These are phyloP conservation scores for Fusarium heterosporum DNA, from an alignment of 2,329 filamentous ascomycete genomes.

Conservation along the genomic window DNA sequence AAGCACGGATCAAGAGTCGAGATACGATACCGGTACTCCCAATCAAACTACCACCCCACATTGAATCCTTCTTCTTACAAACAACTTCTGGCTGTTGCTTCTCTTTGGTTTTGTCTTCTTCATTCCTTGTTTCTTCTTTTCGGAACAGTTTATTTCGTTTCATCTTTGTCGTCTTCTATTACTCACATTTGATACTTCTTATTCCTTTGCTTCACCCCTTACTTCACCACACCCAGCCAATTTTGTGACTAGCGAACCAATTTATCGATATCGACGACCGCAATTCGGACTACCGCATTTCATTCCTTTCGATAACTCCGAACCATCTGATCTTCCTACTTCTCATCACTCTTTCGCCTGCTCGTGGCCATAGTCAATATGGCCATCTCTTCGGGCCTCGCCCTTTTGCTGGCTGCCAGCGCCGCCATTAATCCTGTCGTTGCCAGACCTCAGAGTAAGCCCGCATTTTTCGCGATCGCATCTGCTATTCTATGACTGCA, in stretches of 20 bases:
- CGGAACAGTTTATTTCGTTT: conserved; percentile 6
- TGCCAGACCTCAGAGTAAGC: conserved; percentile 41
- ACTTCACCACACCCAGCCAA: background rate
- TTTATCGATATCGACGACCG: conserved; percentile 14
- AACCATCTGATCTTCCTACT: conserved; percentile 5
- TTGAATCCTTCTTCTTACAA: conserved; percentile 23
- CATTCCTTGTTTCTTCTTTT: conserved; percentile 16
- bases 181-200: background rate
- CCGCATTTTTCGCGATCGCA: background rate
- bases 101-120: conserved; percentile 19
- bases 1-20: conserved; percentile 19
- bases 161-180: background rate
- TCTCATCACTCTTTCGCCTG: conserved; percentile 4
- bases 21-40: conserved; percentile 31
- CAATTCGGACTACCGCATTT: conserved; percentile 5
- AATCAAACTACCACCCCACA: conserved; percentile 29
- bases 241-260: conserved; percentile 5
- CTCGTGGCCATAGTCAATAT: conserved; percentile 24
- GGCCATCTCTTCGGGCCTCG: conserved; percentile 42
- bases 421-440: conserved; percentile 34
- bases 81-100: conserved; percentile 9
- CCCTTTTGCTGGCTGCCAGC: conserved; percentile 45
- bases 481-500: background rate
- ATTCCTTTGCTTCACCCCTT: conserved; percentile 1
- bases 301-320: conserved; percentile 5